Conservation (phyloP, 345 rosid species). For the Melaleuca quinquenervia region DNA sequence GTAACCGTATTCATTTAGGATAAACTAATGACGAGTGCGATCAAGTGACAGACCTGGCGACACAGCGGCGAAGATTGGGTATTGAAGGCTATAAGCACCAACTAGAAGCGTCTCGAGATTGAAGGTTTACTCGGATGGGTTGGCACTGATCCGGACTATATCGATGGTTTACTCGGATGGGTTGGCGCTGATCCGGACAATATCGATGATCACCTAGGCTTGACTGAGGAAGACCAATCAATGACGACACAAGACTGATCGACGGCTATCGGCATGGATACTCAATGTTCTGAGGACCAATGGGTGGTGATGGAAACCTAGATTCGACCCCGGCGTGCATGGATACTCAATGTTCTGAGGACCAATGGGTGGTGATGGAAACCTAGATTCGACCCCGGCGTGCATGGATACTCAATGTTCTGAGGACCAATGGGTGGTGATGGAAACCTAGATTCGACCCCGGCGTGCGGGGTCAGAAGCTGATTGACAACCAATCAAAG, state of each 20-base stretch:
- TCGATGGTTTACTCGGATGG: too few relatives aligned
- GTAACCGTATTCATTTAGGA: neutral
- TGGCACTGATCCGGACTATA: neutral
- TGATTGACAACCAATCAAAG: neutral
- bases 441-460: neutral
- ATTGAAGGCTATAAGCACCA: neutral
- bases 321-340: neutral
- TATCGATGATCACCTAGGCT: neutral
- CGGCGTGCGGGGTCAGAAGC: too few relatives aligned
- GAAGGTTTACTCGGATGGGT: neutral
- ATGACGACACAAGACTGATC: neutral
- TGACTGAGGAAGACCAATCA: neutral
- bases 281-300: neutral
- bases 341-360: neutral
- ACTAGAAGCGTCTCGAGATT: neutral
- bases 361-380: neutral
- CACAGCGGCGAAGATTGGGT: neutral
- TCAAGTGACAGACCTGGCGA: neutral
- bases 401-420: neutral
- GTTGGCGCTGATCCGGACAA: too few relatives aligned
- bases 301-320: neutral
- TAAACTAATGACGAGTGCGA: neutral
- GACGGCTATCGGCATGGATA: neutral
- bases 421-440: neutral
- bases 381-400: neutral